Evolutionary conservation across 805 yeast species (phyloP).

Genomic region (Candida cerambycidarum): DNA sequence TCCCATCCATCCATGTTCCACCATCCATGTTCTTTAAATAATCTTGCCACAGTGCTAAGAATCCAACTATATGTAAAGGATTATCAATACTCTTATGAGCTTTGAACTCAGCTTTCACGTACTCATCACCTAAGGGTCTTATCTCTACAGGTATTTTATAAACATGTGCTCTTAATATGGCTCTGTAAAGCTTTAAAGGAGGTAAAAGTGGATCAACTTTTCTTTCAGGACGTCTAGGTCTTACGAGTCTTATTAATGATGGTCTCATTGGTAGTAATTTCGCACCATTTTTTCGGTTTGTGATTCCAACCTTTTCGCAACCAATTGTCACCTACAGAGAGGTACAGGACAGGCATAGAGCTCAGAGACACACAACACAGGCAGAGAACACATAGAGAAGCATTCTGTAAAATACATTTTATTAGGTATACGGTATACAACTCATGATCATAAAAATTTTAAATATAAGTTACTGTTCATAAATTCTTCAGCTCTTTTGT

Average conservation of each 20-base stretch:
- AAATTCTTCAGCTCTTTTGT: constrained; percentile 16
- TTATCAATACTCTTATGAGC: constrained; percentile 80
- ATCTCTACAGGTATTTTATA: constrained; percentile 64
- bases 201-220: constrained; percentile 59
- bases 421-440: constrained; percentile 13
- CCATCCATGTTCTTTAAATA: constrained; percentile 59
- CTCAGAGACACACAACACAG: too few relatives aligned
- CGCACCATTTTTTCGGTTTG: too few relatives aligned
- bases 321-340: not conserved
- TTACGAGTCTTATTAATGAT: constrained; percentile 31
- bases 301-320: not conserved
- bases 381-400: not conserved
- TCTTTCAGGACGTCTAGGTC: constrained; percentile 44
- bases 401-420: not conserved
- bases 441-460: constrained; percentile 14
- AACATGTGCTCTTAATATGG: constrained; percentile 78
- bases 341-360: too few relatives aligned
- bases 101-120: constrained; percentile 86
- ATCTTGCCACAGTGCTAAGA: constrained; percentile 92
- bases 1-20: constrained; percentile 41
- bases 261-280: constrained; percentile 40
- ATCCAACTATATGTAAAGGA: constrained; percentile 92
- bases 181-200: constrained; percentile 75
- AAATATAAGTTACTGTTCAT: constrained; percentile 13
- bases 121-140: constrained; percentile 81